phyloP scores from a whole-genome alignment of 305 asterid genomes.

The Salvia sclarea region DNA sequence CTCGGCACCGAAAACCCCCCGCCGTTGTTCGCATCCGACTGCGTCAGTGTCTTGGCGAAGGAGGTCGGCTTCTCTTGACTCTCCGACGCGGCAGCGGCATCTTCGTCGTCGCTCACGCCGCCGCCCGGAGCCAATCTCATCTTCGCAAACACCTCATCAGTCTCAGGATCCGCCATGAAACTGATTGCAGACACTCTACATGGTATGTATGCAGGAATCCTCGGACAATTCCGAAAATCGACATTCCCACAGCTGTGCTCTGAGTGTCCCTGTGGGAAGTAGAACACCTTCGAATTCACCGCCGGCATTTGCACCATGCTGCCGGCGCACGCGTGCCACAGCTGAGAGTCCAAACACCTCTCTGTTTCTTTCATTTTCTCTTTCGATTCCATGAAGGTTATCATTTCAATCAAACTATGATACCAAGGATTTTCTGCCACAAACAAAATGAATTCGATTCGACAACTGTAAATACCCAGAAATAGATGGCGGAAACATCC shows the following conservation, averaged over 20 bases:
- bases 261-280: conserved; percentile 86
- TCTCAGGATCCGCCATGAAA: conserved; percentile 77
- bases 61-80: conserved; percentile 65
- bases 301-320: conserved; percentile 77
- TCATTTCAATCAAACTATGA: conserved; percentile 42
- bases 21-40: conserved; percentile 87
- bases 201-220: conserved; percentile 53
- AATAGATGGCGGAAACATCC: neutral
- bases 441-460: too few species aligned
- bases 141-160: conserved; percentile 78
- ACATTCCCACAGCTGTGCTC: conserved; percentile 66
- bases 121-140: conserved; percentile 48
- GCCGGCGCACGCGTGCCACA: conserved; percentile 96
- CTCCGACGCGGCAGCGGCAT: too few species aligned
- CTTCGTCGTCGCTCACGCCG: conserved; percentile 36
- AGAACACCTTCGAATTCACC: conserved; percentile 56
- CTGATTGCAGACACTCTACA: conserved; percentile 53
- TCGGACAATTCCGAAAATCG: conserved; percentile 48
- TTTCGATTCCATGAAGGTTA: conserved; percentile 62
- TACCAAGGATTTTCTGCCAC: conserved; percentile 40
- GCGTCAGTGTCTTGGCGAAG: conserved; percentile 83
- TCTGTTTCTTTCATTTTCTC: conserved; percentile 51
- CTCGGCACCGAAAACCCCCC: conserved; percentile 96
- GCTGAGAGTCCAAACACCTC: conserved; percentile 65
- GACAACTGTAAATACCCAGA: too few species aligned